Evolutionary conservation across 176 grass and related monocot genomes (phyloP).

Genomic region (Avena insularis): DNA sequence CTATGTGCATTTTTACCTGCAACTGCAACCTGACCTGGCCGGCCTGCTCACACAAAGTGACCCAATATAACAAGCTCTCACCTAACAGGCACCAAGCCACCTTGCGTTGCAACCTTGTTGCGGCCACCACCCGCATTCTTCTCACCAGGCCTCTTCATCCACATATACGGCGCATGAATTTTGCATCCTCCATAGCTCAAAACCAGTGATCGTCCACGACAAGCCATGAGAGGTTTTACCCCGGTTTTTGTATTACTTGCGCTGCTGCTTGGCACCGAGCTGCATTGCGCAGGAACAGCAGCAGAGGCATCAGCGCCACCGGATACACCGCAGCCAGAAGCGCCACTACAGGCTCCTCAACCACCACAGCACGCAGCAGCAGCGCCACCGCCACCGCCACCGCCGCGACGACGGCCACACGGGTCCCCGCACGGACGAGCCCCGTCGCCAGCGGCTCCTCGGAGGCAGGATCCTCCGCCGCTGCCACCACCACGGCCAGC

Average conservation of each 20-base stretch:
- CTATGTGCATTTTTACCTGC: no score
- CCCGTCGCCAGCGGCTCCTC: not conserved
- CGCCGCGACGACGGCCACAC: not conserved
- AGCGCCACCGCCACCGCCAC: not conserved
- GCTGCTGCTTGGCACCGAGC: conserved; percentile 20
- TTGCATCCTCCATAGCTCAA: not conserved
- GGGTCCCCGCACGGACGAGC: not conserved
- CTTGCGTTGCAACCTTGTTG: conserved; percentile 34
- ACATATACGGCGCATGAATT: conserved; percentile 4
- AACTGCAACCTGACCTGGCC: no score
- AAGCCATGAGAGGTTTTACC: not conserved
- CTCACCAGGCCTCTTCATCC: not conserved
- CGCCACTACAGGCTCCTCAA: conserved; percentile 3
- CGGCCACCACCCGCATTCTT: not conserved
- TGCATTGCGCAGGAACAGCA: conserved; percentile 27
- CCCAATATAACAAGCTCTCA: conserved; percentile 25
- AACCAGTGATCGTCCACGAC: not conserved
- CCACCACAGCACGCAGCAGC: not conserved
- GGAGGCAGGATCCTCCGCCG: not conserved
- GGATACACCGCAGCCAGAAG: not conserved
- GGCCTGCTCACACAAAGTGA: conserved; percentile 42
- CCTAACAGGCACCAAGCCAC: conserved; percentile 34
- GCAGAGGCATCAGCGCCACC: not conserved
- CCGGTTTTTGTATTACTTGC: not conserved
- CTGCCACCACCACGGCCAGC: not conserved